Evolutionary conservation across 2,329 filamentous ascomycete species (phyloP).

Genomic region (Fusarium devonianum): DNA sequence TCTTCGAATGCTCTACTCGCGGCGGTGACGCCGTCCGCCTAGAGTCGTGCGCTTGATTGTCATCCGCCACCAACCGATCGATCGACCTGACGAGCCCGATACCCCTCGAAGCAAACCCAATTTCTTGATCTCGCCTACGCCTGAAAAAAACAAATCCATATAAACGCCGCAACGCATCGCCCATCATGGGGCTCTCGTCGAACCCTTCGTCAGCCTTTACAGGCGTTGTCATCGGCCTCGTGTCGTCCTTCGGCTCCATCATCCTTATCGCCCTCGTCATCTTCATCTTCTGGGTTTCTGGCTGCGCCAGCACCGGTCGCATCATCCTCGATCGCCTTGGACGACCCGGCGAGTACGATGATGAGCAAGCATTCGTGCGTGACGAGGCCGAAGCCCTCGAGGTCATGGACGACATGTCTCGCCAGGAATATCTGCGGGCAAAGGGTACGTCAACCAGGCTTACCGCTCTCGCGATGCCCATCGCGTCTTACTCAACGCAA

Average conservation of each 20-base stretch:
- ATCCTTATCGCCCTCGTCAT: conserved; percentile 83
- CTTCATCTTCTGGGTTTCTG: conserved; percentile 86
- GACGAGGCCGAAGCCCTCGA: conserved; percentile 96
- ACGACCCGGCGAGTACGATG: conserved; percentile 93
- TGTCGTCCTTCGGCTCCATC: conserved; percentile 93
- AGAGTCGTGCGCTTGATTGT: conserved; percentile 33
- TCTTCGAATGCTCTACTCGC: conserved; percentile 39
- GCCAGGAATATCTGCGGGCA: conserved; percentile 89
- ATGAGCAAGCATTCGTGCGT: conserved; percentile 91
- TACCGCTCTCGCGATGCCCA: neutral
- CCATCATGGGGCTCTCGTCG: conserved; percentile 43
- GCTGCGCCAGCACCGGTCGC: conserved; percentile 76
- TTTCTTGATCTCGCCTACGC: conserved; percentile 5
- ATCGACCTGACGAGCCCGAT: conserved; percentile 29
- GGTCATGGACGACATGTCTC: conserved; percentile 91
- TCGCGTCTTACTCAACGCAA: neutral
- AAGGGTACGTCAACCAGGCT: conserved; percentile 73
- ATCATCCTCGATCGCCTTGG: conserved; percentile 95
- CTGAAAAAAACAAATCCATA: neutral
- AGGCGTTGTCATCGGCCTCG: conserved; percentile 91
- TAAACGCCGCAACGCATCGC: neutral
- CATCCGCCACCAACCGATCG: conserved; percentile 27
- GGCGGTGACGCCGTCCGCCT: conserved; percentile 43
- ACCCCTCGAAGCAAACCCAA: conserved; percentile 26
- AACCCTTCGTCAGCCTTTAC: conserved; percentile 60